Evolutionary conservation across 495 filamentous ascomycete genomes (phyloP).

Genomic region (Xeromyces bisporus): DNA sequence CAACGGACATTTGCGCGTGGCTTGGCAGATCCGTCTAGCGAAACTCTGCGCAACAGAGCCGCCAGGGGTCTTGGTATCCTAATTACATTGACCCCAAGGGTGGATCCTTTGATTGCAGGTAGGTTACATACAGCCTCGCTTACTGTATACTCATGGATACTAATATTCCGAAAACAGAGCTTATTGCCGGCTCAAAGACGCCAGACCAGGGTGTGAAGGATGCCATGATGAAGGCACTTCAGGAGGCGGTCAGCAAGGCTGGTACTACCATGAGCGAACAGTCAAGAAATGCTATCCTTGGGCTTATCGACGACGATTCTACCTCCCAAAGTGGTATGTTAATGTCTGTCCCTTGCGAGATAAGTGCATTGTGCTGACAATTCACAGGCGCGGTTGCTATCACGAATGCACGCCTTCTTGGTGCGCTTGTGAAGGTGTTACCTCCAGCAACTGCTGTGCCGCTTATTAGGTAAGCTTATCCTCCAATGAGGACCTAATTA

Average conservation of each 20-base stretch:
- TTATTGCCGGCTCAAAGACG: constrained; percentile 87
- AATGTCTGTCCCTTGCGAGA: neutral
- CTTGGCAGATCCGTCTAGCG: constrained; percentile 82
- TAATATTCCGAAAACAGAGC: constrained; percentile 40
- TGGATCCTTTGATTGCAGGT: constrained; percentile 70
- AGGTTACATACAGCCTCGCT: constrained; percentile 1
- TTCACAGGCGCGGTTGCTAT: constrained; percentile 52
- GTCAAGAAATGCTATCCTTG: constrained; percentile 64
- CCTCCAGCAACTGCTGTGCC: constrained; percentile 43
- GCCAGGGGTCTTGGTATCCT: constrained; percentile 93
- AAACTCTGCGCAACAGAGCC: constrained; percentile 67
- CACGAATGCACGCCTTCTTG: constrained; percentile 76
- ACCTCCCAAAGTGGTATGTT: constrained; percentile 49
- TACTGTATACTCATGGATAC: neutral
- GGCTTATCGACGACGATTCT: constrained; percentile 69
- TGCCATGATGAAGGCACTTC: constrained; percentile 94
- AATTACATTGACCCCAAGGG: constrained; percentile 88
- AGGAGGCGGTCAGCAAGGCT: constrained; percentile 89
- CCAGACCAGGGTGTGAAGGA: constrained; percentile 75
- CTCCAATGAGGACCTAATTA: neutral
- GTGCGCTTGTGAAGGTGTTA: constrained; percentile 72
- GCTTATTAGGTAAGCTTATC: constrained; percentile 48
- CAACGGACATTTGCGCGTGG: constrained; percentile 95
- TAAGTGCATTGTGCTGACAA: constrained; percentile 1
- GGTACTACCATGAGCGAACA: constrained; percentile 85